phyloP scores from a whole-genome alignment of 768 basidiomycete species.

The Calocera viscosa region DNA sequence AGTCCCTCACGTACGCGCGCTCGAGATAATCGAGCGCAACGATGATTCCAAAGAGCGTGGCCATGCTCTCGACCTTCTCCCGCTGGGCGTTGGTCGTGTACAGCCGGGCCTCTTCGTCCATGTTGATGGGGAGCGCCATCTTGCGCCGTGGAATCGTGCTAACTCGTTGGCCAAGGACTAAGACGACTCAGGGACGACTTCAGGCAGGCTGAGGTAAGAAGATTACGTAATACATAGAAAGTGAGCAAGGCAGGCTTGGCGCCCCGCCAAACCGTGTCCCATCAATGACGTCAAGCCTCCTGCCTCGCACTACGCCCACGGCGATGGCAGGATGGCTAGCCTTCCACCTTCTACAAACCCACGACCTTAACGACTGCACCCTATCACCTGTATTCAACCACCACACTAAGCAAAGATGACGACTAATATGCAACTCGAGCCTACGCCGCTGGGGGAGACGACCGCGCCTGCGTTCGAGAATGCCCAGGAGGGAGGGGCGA shows the following conservation, averaged over 20 bases:
- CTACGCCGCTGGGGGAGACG: background rate
- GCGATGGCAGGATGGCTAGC: background rate
- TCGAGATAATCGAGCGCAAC: slow-evolving; percentile 90
- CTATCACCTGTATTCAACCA: background rate
- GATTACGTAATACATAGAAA: background rate
- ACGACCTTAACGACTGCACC: background rate
- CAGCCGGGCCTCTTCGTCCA: slow-evolving; percentile 86
- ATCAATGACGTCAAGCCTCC: background rate
- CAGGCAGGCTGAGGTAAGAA: background rate
- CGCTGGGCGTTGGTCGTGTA: slow-evolving; percentile 80
- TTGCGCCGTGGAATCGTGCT: too few relatives aligned
- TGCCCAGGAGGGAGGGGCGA: slow-evolving; percentile 9
- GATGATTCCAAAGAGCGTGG: slow-evolving; percentile 84
- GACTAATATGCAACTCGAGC: background rate
- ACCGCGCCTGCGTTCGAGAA: background rate
- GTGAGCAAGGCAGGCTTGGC: background rate
- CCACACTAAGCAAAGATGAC: background rate
- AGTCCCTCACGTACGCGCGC: slow-evolving; percentile 87
- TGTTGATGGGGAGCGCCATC: slow-evolving; percentile 38
- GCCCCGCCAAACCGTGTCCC: background rate
- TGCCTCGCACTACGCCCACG: background rate
- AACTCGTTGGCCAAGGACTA: too few relatives aligned
- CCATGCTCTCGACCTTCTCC: slow-evolving; percentile 74
- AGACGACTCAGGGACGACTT: too few relatives aligned
- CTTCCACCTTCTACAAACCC: background rate